Evolutionary conservation across 805 yeast species (phyloP).

Genomic region (Starmerella vitae): DNA sequence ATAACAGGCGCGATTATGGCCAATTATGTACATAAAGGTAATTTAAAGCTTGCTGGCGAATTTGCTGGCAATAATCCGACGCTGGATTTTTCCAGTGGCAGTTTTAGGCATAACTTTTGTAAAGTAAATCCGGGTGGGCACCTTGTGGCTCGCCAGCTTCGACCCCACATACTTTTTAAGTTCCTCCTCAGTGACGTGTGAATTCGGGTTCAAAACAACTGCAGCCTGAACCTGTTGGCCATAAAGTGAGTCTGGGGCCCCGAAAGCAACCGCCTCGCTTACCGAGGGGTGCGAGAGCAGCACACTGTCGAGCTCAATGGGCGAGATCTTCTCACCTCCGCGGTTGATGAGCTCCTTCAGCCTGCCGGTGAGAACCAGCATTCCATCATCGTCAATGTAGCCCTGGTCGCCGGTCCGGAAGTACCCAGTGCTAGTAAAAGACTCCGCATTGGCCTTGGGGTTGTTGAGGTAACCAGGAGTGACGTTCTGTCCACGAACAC

Average conservation of each 20-base stretch:
- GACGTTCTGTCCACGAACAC: constrained; percentile 53
- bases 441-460: constrained; percentile 53
- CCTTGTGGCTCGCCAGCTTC: constrained; percentile 43
- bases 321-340: constrained; percentile 68
- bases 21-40: too few species aligned
- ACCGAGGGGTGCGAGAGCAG: constrained; percentile 50
- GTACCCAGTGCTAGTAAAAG: constrained; percentile 40
- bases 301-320: constrained; percentile 53
- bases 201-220: constrained; percentile 39
- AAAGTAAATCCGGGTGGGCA: constrained; percentile 45
- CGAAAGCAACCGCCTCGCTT: constrained; percentile 58
- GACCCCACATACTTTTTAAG: constrained; percentile 34
- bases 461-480: constrained; percentile 63
- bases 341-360: constrained; percentile 62
- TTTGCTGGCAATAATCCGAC: constrained; percentile 44
- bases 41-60: too few species aligned
- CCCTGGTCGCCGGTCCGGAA: constrained; percentile 78
- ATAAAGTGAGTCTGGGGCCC: constrained; percentile 51
- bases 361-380: constrained; percentile 51
- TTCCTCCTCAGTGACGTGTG: constrained; percentile 30
- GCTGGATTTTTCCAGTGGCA: constrained; percentile 65
- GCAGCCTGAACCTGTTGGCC: constrained; percentile 65
- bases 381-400: constrained; percentile 43
- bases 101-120: constrained; percentile 57
- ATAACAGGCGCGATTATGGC: too few species aligned